Conservation (phyloP, 495 filamentous ascomycete genomes). For the Annulohypoxylon nitens region DNA sequence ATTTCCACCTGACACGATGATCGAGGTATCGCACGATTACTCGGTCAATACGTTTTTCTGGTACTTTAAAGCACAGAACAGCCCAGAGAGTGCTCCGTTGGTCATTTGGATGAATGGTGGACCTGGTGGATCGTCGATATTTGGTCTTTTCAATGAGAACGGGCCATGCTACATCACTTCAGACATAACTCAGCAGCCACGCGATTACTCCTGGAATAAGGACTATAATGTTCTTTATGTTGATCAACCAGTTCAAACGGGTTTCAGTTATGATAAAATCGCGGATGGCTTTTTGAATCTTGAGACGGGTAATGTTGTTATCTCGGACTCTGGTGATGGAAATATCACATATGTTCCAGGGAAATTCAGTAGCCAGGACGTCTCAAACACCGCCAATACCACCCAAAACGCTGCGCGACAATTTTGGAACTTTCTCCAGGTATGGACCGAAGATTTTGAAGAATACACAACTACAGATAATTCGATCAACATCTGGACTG, state of each 20-base stretch:
- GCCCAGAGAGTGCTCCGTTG: slow-evolving; percentile 67
- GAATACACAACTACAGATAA: slow-evolving; percentile 62
- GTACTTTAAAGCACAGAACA: slow-evolving; percentile 75
- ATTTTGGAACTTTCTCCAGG: slow-evolving; percentile 77
- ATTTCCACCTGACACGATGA: slow-evolving; percentile 47
- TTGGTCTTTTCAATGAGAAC: slow-evolving; percentile 72
- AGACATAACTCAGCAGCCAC: slow-evolving; percentile 63
- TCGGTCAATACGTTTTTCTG: slow-evolving; percentile 81
- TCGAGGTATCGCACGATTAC: slow-evolving; percentile 60
- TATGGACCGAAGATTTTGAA: slow-evolving; percentile 71
- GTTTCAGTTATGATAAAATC: slow-evolving; percentile 65
- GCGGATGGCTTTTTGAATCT: slow-evolving; percentile 57
- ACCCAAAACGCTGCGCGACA: slow-evolving; percentile 70
- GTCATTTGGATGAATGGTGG: slow-evolving; percentile 76
- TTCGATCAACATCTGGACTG: slow-evolving; percentile 69
- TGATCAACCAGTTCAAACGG: slow-evolving; percentile 70
- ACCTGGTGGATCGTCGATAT: slow-evolving; percentile 69
- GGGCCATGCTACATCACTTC: slow-evolving; percentile 52
- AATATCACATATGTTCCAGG: slow-evolving; percentile 67
- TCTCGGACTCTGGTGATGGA: slow-evolving; percentile 30
- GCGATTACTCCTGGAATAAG: slow-evolving; percentile 72
- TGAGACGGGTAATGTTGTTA: slow-evolving; percentile 44
- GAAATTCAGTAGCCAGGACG: slow-evolving; percentile 66
- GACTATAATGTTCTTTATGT: slow-evolving; percentile 79
- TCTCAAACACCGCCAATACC: slow-evolving; percentile 66